Base-by-base conservation (phyloP, 305 asterid genomes). In the Fraxinus sp. region DNA sequence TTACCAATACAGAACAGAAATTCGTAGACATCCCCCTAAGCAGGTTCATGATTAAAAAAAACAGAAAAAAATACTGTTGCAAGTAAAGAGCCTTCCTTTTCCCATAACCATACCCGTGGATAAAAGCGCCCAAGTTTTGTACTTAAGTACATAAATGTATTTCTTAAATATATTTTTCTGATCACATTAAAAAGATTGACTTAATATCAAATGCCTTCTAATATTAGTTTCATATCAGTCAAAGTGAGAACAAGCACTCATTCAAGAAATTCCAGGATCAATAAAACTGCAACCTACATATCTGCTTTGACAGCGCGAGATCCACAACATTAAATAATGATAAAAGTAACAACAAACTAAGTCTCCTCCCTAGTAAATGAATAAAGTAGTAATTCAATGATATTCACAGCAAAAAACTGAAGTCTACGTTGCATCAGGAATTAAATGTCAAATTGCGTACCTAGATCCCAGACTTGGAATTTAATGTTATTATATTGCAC, bases 381-480 rank as follows among this genome's bases (percentile, higher is more conserved):
- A 35, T 20, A 70, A 70, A 30, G 39, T 28, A 30, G 9, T 33
- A 70, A 70, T 70, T 28, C 41, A 70, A 28, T 70, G 39, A 70
- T 70, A 28, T 30, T 30, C 22, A 13, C 75, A 70, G 22, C 37
- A 79, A 80, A 64, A 62, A 77, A 9, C 36, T 32, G 30, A 46
- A 77, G 37, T 14, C 35, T 13, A 13, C 41, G 35, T 30, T 30
- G 22, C 39, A 10, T 64, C 41, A 36, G 73, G 74, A 68, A 64
- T 46, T 66, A 83, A 87, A 78, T 26, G 76, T 80, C 26, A 76
- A 35, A n/a, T 33, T 49, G 5, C 73, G 10, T 90, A 93, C 98
- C 99, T 76, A 96, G 94, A 91, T 96, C 98, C 99, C 98, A 94
- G 22, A 96, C 98, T 92, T 96, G 99, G 87, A 96, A 94, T 91